Base-by-base conservation (phyloP, 2,329 filamentous ascomycete species). In the Diplodia intermedia region DNA sequence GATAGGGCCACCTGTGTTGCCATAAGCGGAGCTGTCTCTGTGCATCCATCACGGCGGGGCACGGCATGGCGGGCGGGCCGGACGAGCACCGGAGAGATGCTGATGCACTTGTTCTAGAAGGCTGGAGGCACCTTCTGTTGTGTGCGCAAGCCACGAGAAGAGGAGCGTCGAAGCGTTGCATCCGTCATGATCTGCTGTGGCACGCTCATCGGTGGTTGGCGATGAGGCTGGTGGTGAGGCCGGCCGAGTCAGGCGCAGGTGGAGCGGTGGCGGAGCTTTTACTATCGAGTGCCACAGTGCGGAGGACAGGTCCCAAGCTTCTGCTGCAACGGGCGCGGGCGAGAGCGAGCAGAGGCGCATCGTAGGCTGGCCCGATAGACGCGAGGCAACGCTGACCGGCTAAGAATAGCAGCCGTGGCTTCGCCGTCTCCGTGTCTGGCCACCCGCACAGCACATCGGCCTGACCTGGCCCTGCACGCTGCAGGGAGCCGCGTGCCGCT, bases 131-230 rank as follows among this genome's bases (percentile, higher is more conserved):
- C 8, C 29, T 14, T 14, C 5, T 40, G 23, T 12, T 4, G 23
- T 23, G 36, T 29, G 23, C 57, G n/a, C n/a, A 38, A 52, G 60
- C 29, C 60, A 63, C 60, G 60, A 63, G 47, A 63, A 50, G n/a
- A 38, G 36, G 8, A 38, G 36, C 36, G 36, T 38, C 11, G 31
- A 11, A n/a, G 60, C 26, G 57, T 49, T 33, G 57, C 26, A 26
- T 26, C 33, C 40, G 12, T 4, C 31, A 9, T 63, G 47, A 33
- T 36, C 43, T 18, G 26, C 60, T 36, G 57, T 29, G 15, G 56
- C 38, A n/a, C 18, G 56, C 15, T 8, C 55, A 7, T 26, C 60
- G 40, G 40, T 12, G 31, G 31, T 18, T 6, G 6, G 14, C 6
- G 33, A 29, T 20, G 56, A 60, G 56, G 57, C 57, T 50, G 43